Evolutionary conservation across 2,329 filamentous ascomycete species (phyloP).

Genomic region (Coniochaeta sp.): DNA sequence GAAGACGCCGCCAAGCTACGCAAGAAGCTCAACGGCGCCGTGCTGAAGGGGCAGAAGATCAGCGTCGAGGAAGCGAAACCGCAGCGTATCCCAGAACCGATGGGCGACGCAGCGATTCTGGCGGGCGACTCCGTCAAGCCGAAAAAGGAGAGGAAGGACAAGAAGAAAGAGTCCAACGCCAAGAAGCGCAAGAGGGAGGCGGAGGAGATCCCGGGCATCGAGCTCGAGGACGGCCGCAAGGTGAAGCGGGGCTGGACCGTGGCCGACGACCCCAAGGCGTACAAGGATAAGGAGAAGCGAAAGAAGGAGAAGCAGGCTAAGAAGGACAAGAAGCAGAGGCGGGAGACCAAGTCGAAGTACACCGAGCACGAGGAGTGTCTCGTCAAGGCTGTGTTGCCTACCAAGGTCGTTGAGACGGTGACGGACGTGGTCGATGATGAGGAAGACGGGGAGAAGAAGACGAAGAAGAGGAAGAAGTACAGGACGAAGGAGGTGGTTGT

Average conservation of each 20-base stretch:
- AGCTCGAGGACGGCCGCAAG: slow-evolving; percentile 65
- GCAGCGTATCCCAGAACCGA: slow-evolving; percentile 36
- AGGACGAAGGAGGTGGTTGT: slow-evolving; percentile 53
- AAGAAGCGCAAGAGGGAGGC: slow-evolving; percentile 41
- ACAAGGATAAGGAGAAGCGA: slow-evolving; percentile 35
- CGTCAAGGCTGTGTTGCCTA: slow-evolving; percentile 70
- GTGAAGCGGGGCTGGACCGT: slow-evolving; percentile 90
- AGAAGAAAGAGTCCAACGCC: slow-evolving; percentile 17
- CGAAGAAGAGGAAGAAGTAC: slow-evolving; percentile 37
- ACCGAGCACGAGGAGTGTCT: slow-evolving; percentile 75
- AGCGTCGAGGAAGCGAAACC: slow-evolving; percentile 75
- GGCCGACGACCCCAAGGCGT: slow-evolving; percentile 39
- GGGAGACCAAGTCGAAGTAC: slow-evolving; percentile 65
- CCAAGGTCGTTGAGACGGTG: slow-evolving; percentile 33
- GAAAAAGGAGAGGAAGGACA: slow-evolving; percentile 18
- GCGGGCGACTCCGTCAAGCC: slow-evolving; percentile 26
- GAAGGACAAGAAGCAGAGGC: slow-evolving; percentile 49
- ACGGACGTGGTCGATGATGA: slow-evolving; percentile 22
- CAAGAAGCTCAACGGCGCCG: slow-evolving; percentile 83
- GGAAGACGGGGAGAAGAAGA: too few relatives aligned
- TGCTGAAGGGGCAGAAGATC: slow-evolving; percentile 79
- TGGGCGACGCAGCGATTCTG: slow-evolving; percentile 16
- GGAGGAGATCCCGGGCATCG: slow-evolving; percentile 56
- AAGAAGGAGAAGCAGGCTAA: slow-evolving; percentile 40
- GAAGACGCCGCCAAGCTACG: slow-evolving; percentile 85